Evolutionary conservation across 257 asterid genomes (phyloP).

Genomic region (Mitragyna speciosa): DNA sequence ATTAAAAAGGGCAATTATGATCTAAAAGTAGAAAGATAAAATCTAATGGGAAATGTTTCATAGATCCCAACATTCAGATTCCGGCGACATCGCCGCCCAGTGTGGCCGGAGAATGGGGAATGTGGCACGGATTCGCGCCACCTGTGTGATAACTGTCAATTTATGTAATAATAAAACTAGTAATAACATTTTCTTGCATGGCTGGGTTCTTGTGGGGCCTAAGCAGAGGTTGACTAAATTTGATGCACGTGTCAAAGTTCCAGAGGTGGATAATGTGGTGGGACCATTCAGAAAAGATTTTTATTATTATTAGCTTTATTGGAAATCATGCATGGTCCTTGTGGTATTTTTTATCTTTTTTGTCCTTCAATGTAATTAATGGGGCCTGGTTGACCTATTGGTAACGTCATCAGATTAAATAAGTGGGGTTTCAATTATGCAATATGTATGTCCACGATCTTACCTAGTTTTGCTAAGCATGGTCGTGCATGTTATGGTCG

Average conservation of each 20-base stretch:
- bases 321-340: slow-evolving; percentile 46
- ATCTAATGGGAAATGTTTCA: slow-evolving; percentile 33
- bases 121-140: slow-evolving; percentile 32
- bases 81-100: slow-evolving; percentile 47
- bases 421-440: slow-evolving; percentile 32
- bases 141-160: slow-evolving; percentile 27
- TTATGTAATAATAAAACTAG: slow-evolving; percentile 19
- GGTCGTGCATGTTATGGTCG: not conserved
- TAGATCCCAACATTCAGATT: slow-evolving; percentile 47
- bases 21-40: slow-evolving; percentile 14
- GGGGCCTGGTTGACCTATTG: slow-evolving; percentile 15
- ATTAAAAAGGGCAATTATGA: slow-evolving; percentile 3
- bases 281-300: slow-evolving; percentile 31
- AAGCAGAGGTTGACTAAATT: slow-evolving; percentile 37
- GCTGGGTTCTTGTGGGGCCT: slow-evolving; percentile 16
- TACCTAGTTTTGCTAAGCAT: not conserved
- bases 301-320: slow-evolving; percentile 25
- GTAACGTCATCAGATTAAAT: slow-evolving; percentile 37
- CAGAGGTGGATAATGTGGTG: slow-evolving; percentile 18
- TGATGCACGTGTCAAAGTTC: slow-evolving; percentile 34
- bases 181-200: slow-evolving; percentile 36
- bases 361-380: slow-evolving; percentile 42
- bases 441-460: not conserved
- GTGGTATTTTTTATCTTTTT: slow-evolving; percentile 41
- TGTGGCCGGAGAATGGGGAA: slow-evolving; percentile 44